Base-by-base conservation (phyloP, 768 basidiomycete genomes). In the Saitozyma podzolica region DNA sequence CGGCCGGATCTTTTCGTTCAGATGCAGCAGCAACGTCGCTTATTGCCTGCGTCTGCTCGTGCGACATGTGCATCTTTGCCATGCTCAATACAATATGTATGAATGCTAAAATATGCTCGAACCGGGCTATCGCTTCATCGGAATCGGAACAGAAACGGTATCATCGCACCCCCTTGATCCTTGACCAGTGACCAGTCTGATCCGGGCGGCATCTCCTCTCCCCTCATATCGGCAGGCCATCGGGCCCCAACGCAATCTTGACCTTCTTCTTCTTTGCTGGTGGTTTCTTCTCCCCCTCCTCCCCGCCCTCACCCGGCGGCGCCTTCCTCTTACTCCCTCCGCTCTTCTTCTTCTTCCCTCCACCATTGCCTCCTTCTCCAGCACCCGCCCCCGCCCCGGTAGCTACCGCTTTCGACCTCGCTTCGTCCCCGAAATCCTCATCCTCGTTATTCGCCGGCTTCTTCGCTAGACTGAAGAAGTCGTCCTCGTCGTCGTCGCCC, bases 401-500 rank as follows among this genome's bases (percentile, higher is more conserved):
- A 13, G 51, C 49, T 29, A 41, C 52, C 13, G 39, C 59, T 40
- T 39, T 54, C 20, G 40, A 47, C 17, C 54, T 56, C 6, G 50
- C 50, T 16, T 75, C 77, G 53, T 69, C 70, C 48, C 70, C 73
- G 50, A 66, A 67, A 45, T 78, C 78, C 49, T 78, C 78, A 40
- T 74, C 78, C 20, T 75, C 75, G 11, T 60, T 63, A 56, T 68
- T 70, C 14, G 57, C 55, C 6, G 61, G 55, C 57, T 75, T 71
- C 47, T 59, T 63, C 7, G 58, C 50, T 50, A 70, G 40, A 50
- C 62, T 68, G 59, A 78, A 78, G 69, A 78, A 78, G 64, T 77
- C 74, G 59, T 78, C 76, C 43, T 76, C 76, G 41, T 78, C 76
- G 29, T 72, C 76, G 29, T 65, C 70, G n/a, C 37, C 52, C 17